phyloP scores from a whole-genome alignment of 2,329 filamentous ascomycete genomes.

The Fusarium palustre region DNA sequence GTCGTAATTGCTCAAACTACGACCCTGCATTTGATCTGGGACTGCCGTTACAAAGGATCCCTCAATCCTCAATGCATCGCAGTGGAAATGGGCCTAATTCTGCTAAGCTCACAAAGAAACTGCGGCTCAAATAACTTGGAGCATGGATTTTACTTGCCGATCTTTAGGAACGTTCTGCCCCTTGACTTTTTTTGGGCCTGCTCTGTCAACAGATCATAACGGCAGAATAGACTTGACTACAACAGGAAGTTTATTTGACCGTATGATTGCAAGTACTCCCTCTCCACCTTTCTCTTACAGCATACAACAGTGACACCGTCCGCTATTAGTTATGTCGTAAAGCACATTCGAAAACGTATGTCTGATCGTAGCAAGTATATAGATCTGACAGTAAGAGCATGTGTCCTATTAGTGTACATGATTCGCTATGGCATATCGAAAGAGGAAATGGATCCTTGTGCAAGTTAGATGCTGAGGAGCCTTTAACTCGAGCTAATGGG shows the following conservation, averaged over 20 bases:
- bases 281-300: fast-evolving
- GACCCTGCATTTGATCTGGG: background rate
- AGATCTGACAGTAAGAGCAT: too few species aligned
- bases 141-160: background rate
- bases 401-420: background rate
- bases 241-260: background rate
- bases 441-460: fast-evolving
- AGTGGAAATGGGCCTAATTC: background rate
- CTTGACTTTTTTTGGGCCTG: too few species aligned
- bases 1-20: background rate
- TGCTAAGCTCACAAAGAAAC: background rate
- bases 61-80: background rate
- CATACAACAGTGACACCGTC: too few species aligned
- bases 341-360: too few species aligned
- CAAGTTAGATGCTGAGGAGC: fast-evolving
- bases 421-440: fast-evolving
- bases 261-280: fast-evolving
- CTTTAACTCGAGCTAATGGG: fast-evolving
- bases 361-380: fast-evolving
- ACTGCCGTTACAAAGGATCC: background rate
- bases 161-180: background rate
- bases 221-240: background rate
- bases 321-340: too few species aligned
- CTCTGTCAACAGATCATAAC: background rate
- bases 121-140: background rate